Evolutionary conservation across 495 filamentous ascomycete genomes (phyloP), one percentile per base, ranked within the genome.

Genomic region (Tetracladium marchalianum): DNA sequence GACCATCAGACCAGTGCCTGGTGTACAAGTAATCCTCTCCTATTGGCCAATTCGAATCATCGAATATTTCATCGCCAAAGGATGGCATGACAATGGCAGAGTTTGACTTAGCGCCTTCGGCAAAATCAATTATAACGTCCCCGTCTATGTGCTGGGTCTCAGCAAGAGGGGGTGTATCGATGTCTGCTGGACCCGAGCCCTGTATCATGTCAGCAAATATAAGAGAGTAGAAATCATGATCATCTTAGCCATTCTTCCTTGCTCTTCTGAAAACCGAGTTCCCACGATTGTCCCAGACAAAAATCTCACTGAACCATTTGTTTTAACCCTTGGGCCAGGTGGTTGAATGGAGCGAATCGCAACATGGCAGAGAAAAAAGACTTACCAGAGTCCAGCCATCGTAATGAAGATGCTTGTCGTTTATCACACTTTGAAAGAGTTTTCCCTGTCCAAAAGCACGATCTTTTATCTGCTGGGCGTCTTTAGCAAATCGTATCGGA

Each of bases 51-150:
- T 39, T 34, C 13, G n/a, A 12, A 32, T 19, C 31, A 27, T 41
- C 33, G 7, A 3, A 27, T 27, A 27, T 27, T 3, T 27, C 22
- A 27, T 27, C 22, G 22, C 22, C 7, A 27, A 27, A 27, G 3
- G 3, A 3, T 5, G 45, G 15, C 11, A 56, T 57, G 43, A 54
- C 15, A 13, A 35, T 36, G 44, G 56, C 48, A 45, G 60, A 60
- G 1, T 2, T 33, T 0, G 60, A 59, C 1, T 56, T 56, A 62
- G 63, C 66, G 0, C 68, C 73, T 35, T 69, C 62, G 8, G 55
- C 57, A 41, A 71, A 66, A 41, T 77, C 73, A 11, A 75, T 62
- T 10, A 77, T 69, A 38, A 75, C 65, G 31, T 73, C 62, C 49
- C 72, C 67, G 11, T 75, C 66, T 5, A 76, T 52, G 31, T 62